Conservation (phyloP, 768 basidiomycete species). For the Lyophyllum decastes region DNA sequence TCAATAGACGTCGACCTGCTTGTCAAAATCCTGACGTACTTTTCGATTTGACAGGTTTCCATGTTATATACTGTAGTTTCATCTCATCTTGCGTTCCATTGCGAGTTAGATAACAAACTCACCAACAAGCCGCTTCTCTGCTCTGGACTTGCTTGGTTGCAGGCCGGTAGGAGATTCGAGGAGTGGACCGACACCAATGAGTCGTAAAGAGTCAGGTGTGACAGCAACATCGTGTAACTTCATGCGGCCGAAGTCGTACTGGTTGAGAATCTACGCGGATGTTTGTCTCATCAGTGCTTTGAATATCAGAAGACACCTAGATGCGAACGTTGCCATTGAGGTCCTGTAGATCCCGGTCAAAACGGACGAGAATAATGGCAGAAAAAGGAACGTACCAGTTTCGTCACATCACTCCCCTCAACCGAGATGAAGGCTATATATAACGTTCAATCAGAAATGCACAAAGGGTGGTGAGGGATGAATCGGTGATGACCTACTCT, state of each 20-base stretch:
- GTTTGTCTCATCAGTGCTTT: background rate
- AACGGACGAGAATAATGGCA: conserved; percentile 7
- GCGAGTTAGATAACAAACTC: conserved; percentile 18
- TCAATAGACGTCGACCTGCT: conserved; percentile 8
- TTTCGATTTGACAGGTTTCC: conserved; percentile 64
- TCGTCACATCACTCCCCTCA: conserved; percentile 61
- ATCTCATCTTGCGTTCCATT: background rate
- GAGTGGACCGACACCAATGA: conserved; percentile 70
- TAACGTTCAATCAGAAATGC: background rate
- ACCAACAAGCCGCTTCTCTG: conserved; percentile 78
- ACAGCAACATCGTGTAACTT: conserved; percentile 72
- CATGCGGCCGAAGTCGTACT: conserved; percentile 61
- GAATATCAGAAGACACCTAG: background rate
- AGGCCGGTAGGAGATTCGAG: conserved; percentile 62
- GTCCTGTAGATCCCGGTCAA: conserved; percentile 38
- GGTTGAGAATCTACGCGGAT: conserved; percentile 47
- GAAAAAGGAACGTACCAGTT: conserved; percentile 44
- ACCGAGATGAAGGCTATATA: conserved; percentile 67
- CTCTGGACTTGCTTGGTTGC: conserved; percentile 67
- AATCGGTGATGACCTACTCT: conserved; percentile 39
- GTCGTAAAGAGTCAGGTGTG: conserved; percentile 62
- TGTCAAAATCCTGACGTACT: conserved; percentile 36
- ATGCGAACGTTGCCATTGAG: conserved; percentile 54
- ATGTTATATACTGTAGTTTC: conserved; percentile 60
- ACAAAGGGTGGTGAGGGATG: background rate